These are phyloP conservation scores for Edaphochlamys debaryana DNA, from an alignment of 139 green algal species.

Conservation along the genomic window DNA sequence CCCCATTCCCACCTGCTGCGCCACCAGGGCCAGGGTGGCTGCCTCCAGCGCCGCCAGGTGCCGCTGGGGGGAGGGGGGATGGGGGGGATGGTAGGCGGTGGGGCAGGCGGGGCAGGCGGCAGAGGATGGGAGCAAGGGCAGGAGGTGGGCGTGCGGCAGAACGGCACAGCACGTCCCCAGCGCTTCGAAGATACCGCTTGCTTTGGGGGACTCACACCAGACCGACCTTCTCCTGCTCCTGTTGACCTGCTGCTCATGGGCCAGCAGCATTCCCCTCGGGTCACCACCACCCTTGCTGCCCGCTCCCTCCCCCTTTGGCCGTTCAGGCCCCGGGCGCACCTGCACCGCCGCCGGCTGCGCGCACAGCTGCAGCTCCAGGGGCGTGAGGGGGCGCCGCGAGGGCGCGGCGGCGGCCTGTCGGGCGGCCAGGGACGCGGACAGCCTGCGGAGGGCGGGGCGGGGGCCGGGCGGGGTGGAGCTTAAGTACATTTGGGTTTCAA, in stretches of 20 bases:
- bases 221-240: no score
- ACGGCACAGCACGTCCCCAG: no score
- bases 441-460: neutral
- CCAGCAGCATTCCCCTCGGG: no score
- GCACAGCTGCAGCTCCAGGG: slow-evolving; percentile 23
- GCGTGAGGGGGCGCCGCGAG: neutral
- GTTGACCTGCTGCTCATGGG: no score
- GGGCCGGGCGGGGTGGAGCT: neutral
- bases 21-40: slow-evolving; percentile 17
- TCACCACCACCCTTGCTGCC: neutral
- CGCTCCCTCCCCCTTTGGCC: neutral
- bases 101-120: no score
- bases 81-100: neutral
- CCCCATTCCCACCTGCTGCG: slow-evolving; percentile 39
- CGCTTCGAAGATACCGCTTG: no score
- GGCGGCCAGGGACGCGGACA: neutral
- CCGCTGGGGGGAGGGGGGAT: neutral
- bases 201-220: no score
- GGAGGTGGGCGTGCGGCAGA: no score
- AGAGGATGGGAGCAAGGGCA: no score
- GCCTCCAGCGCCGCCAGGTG: slow-evolving; percentile 18
- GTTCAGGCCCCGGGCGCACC: neutral
- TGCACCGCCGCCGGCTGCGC: slow-evolving; percentile 5
- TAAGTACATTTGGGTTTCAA: neutral
- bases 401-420: slow-evolving; percentile 9